Conservation (phyloP, 768 basidiomycete genomes). For the Hericium erinaceus region DNA sequence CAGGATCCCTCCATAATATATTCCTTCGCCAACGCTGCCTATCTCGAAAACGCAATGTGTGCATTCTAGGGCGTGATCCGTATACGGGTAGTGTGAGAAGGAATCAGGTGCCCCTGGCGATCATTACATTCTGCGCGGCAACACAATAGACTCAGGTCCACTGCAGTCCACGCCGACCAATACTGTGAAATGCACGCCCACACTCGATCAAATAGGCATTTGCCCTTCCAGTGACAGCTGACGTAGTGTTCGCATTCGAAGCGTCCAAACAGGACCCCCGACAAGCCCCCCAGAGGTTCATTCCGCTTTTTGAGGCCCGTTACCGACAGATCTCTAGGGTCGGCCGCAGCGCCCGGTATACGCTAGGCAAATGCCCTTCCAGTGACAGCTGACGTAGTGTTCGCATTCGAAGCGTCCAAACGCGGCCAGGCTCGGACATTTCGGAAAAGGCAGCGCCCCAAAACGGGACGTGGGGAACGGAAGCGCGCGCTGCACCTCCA, state of each 20-base stretch:
- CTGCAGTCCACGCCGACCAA: too few species aligned
- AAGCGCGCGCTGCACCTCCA: conserved; percentile 4
- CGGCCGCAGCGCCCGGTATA: too few species aligned
- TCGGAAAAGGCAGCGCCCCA: neutral
- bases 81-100: neutral
- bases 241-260: neutral
- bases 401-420: neutral
- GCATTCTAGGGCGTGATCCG: neutral
- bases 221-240: too few species aligned
- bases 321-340: too few species aligned
- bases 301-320: too few species aligned
- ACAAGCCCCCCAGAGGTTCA: too few species aligned
- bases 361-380: too few species aligned
- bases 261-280: neutral
- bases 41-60: neutral
- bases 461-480: neutral
- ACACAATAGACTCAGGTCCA: neutral
- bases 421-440: neutral
- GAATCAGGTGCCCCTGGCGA: neutral
- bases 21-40: neutral
- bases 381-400: too few species aligned
- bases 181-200: too few species aligned
- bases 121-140: neutral
- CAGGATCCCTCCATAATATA: neutral
- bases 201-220: too few species aligned